Base-by-base conservation (phyloP, 148 eudicot genomes). In the Fagopyrum tataricum region DNA sequence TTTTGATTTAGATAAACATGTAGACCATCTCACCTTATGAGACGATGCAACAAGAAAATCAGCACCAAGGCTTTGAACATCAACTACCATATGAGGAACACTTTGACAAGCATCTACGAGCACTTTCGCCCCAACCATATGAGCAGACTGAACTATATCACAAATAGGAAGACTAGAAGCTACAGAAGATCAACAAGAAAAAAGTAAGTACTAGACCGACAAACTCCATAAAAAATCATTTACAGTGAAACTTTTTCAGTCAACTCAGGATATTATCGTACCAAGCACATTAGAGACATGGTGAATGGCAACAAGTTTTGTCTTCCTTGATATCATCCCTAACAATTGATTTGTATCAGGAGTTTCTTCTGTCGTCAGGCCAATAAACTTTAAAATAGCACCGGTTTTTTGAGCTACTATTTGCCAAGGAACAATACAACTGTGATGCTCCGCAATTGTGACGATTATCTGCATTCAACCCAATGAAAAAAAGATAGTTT, bases 11-110 rank as follows among this genome's bases (percentile, higher is more conserved):
- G 56, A 76, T 40, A 53, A 61, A 72, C 55, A 82, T 18, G 20
- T 69, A 12, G 81, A 78, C 48, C 43, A 75, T 67, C 87, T 77
- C 59, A 95, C 98, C 96, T 95, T 95, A 79, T 95, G 99, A 78
- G 99, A 95, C 21, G 99, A 95, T 77, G 97, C 99, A 79, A 91
- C 99, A 68, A 95, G 91, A 81, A 95, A 95, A 84, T 95, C 99
- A 78, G 87, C 91, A 86, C 82, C 87, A 71, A 95, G 90, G 74
- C 78, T 82, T 82, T 85, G 90, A 15, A 95, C 99, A 85, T 95
- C 97, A 78, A 95, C 99, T 67, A 80, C 87, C 97, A 91, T 95
- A 79, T 91, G 99, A 53, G 99, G 99, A 76, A 95, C 99, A 87
- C 97, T 95, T 87, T 95, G 97, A 81, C 99, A 95, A 83, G 99